Conservation (phyloP, 805 yeast genomes). For the Zygoascus biomembranicola region DNA sequence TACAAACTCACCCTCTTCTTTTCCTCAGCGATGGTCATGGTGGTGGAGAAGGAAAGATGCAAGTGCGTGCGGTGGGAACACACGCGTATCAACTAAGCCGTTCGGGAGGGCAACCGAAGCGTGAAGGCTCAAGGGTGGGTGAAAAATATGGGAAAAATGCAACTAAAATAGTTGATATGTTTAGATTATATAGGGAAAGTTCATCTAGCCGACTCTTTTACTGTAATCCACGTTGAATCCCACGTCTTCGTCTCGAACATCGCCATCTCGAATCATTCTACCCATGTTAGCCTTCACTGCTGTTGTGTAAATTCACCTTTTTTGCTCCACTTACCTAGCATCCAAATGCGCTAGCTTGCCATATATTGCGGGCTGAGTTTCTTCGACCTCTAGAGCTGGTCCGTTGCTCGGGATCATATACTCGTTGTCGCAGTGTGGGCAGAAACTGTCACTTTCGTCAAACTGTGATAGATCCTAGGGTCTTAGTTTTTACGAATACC, state of each 20-base stretch:
- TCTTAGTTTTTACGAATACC: not conserved
- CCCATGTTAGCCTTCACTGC: not conserved
- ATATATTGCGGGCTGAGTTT: constrained; percentile 7
- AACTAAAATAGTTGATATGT: not conserved
- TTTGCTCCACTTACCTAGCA: constrained; percentile 10
- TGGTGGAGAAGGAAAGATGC: not conserved
- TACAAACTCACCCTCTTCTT: not conserved
- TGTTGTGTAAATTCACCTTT: too few relatives aligned
- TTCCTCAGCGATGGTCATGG: not conserved
- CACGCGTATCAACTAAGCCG: not conserved
- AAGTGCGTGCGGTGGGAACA: not conserved
- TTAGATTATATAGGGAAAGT: not conserved
- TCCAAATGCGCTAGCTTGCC: constrained; percentile 13
- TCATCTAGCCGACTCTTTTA: constrained; percentile 15
- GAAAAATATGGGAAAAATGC: not conserved
- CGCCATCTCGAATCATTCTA: constrained; percentile 27
- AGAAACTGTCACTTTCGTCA: constrained; percentile 28
- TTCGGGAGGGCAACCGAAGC: not conserved
- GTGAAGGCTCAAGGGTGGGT: not conserved
- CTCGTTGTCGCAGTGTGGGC: constrained; percentile 29
- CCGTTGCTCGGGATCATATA: constrained; percentile 20
- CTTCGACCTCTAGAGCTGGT: constrained; percentile 1
- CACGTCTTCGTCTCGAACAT: constrained; percentile 21
- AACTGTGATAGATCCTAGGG: constrained; percentile 24
- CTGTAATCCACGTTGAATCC: constrained; percentile 20